Evolutionary conservation across 2,329 filamentous ascomycete species (phyloP), one percentile per base, ranked within the genome.

Genomic region (Exophiala phaeomuriformis): DNA sequence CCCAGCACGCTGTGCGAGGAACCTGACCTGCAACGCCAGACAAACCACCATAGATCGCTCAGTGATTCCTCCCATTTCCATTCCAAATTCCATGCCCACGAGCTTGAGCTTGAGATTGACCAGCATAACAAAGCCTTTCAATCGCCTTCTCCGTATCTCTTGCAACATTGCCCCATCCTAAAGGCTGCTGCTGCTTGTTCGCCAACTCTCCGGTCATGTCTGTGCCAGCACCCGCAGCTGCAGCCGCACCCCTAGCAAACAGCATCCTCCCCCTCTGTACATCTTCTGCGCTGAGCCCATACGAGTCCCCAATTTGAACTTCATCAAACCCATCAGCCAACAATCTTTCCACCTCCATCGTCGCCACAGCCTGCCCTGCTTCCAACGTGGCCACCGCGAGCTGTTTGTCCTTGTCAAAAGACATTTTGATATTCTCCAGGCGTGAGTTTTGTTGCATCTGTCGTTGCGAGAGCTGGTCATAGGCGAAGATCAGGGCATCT

Each of bases 101-200:
- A 19, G 19, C 19, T 19, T 19, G 19, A 19, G 19, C 19, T 12
- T 50, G 47, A 6, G 10, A 37, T 32, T 46, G 41, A 28, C 51
- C 55, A 7, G 55, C 55, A 49, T 42, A 51, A 36, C 57, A 56
- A 5, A 59, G 51, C 33, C 40, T 53, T 36, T 46, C 51, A 4
- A 59, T 43, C 6, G 57, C 57, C 41, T 37, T 46, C 36, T 59
- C 54, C 19, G 50, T 36, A 31, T 57, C 52, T 12, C 43, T 19
- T 12, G 57, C 54, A 5, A 55, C 42, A 52, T 53, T 59, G 5
- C 52, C 54, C 57, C 54, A 57, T 41, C 57, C 54, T 12, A 48
- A n/a, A 7, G 49, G 36, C 43, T 55, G 44, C 39, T 45, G 19
- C 19, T 19, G 19, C 19, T 19, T 19, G 19, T 19, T 19, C 19